phyloP scores from a whole-genome alignment of 2,329 filamentous ascomycete species.

The Apiospora marii region DNA sequence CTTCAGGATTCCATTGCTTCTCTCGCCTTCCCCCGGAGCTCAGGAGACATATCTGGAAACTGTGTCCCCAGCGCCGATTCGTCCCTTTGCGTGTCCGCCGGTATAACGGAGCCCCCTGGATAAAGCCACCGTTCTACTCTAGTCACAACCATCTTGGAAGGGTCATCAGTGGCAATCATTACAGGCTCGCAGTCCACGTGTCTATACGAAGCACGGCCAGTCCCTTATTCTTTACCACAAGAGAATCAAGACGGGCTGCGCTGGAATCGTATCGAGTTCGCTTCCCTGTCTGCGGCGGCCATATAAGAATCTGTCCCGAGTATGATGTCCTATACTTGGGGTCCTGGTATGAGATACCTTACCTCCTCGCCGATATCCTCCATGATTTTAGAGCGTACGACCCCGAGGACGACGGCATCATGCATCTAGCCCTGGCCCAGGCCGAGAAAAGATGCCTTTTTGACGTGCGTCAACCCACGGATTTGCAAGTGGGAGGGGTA shows the following conservation, averaged over 20 bases:
- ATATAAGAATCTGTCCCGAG: background rate
- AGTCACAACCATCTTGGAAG: background rate
- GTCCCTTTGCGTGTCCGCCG: background rate
- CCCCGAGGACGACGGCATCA: background rate
- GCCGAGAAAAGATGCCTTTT: background rate
- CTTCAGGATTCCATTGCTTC: background rate
- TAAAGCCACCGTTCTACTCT: background rate
- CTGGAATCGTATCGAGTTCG: background rate
- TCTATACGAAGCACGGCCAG: background rate
- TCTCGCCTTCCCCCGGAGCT: background rate
- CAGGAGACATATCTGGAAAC: background rate
- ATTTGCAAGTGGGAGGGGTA: background rate
- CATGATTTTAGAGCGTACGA: background rate
- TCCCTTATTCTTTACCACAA: background rate
- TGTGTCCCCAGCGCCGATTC: background rate
- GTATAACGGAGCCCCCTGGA: background rate
- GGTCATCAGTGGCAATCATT: background rate
- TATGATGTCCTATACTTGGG: background rate
- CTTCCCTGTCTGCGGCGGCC: background rate
- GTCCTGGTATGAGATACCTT: background rate
- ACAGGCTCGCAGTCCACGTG: background rate
- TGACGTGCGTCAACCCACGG: background rate
- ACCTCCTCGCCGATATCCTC: background rate
- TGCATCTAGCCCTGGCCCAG: background rate
- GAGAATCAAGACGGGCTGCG: background rate